Base-by-base conservation (phyloP, 164 flowering plant genomes). In the Saururus chinensis region DNA sequence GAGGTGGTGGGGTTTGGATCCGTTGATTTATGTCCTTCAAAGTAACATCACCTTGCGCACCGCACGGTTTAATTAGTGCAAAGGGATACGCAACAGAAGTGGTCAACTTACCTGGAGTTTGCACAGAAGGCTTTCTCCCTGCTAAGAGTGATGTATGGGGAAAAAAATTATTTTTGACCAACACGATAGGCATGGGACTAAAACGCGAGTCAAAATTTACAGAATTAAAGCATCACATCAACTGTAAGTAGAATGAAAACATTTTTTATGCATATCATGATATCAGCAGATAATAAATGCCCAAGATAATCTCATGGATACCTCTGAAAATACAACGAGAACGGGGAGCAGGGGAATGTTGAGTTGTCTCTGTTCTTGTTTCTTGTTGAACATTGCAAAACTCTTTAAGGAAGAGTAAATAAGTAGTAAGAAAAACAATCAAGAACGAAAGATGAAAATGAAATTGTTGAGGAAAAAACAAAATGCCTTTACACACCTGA, bases 1-100 rank as follows among this genome's bases (percentile, higher is more conserved):
- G 84, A 25, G 85, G 86, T 13, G 85, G 87, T 59, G 98, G 95
- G 60, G 86, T 75, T 16, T 59, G 87, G 54, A 93, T 93, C 60
- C 79, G 60, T 77, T 79, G 86, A 77, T 93, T 93, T 64, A 93
- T 93, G 70, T 93, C 98, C 66, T 88, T 88, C 71, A 93, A 68
- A 62, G 98, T 93, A 21, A 88, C 82, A 63, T 83, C 90, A 61
- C 97, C 97, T 57, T 77, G 83, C 23, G 73, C 76, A 0, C 82
- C 89, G 67, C 86, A 81, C 0, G 98, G 97, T 72, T 93, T 93
- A 51, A 93, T 77, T 72, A 93, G 83, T 22, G 89, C 82, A 75
- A 93, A 93, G 26, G 98, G 98, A 73, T 84, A 85, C 12, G 80
- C 95, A 57, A 93, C 84, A 8, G 97, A 82, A 37, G 92, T 76